phyloP scores from a whole-genome alignment of 495 filamentous ascomycete species.

The Entonaema liquescens region DNA sequence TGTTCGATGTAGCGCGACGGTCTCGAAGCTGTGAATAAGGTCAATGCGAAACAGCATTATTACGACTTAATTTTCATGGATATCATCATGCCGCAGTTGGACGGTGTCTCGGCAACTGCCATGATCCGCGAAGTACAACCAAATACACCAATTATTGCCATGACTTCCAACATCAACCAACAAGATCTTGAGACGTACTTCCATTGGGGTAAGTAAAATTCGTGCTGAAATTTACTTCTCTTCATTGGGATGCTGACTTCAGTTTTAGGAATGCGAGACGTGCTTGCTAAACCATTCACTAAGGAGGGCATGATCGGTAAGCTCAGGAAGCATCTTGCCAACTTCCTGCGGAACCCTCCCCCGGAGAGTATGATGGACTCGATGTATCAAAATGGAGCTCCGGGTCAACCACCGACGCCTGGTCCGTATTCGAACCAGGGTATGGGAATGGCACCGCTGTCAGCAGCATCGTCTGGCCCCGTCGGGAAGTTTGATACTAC shows the following conservation, averaged over 20 bases:
- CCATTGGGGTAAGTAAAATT: slow-evolving; percentile 79
- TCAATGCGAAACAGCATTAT: slow-evolving; percentile 74
- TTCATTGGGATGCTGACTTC: slow-evolving; percentile 29
- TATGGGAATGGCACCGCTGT: slow-evolving; percentile 63
- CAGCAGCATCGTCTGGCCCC: slow-evolving; percentile 56
- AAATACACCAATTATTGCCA: slow-evolving; percentile 90
- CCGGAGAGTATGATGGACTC: slow-evolving; percentile 46
- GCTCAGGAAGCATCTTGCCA: slow-evolving; percentile 86
- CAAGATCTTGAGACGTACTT: slow-evolving; percentile 99
- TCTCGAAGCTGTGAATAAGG: slow-evolving; percentile 90
- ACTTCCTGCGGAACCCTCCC: slow-evolving; percentile 66
- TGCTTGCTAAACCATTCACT: slow-evolving; percentile 96
- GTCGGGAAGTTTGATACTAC: slow-evolving; percentile 80
- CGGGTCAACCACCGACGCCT: slow-evolving; percentile 43
- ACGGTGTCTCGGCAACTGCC: slow-evolving; percentile 93
- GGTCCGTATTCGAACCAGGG: slow-evolving; percentile 63
- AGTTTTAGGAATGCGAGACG: slow-evolving; percentile 92
- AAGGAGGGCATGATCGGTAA: slow-evolving; percentile 92
- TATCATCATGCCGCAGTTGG: slow-evolving; percentile 97
- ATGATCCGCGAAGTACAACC: slow-evolving; percentile 89
- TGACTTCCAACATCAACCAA: slow-evolving; percentile 98
- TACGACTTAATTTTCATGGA: slow-evolving; percentile 98
- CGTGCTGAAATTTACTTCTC: neutral
- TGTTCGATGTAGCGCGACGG: slow-evolving; percentile 74
- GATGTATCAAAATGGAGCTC: slow-evolving; percentile 42